Evolutionary conservation across 1,284 basidiomycete genomes (phyloP), one percentile per base, ranked within the genome.

Genomic region (Leccinum fallax): DNA sequence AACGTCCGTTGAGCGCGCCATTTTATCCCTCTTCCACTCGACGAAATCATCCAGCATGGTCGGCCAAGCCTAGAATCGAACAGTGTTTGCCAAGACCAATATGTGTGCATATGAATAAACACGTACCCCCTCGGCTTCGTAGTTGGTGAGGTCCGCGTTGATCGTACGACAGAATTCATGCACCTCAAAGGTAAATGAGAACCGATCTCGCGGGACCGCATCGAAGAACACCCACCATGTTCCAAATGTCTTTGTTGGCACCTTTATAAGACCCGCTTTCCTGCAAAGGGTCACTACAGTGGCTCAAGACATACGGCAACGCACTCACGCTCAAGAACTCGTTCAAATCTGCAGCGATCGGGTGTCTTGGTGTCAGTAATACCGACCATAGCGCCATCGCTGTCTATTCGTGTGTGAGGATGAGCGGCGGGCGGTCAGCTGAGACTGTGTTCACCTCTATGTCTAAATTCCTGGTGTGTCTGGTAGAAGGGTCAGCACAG

Each of bases 181-280:
- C 75, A 88, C 87, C 89, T 90, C 66, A 36, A 49, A 53, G 53
- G 54, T 38, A 38, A 32, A 60, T 68, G 34, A 62, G 59, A 36
- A 55, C 58, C 65, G 63, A 53, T 4, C 16, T 57, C 19, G 34
- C 24, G 10, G 11, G n/a, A 21, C 11, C 7, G 26, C 8, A 49
- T 53, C 28, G 5, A 55, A 49, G 34, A 30, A 51, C 48, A 77
- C 80, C n/a, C 62, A 90, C 90, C 90, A 93, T 93, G 60, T 74
- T 82, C 91, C 91, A 93, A n/a, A 92, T 74, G 74, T 93, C 91
- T 69, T 92, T 93, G 71, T 90, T 93, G 6, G 85, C 85, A 0
- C 87, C 89, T 68, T 86, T 92, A 75, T 89, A 90, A 1, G 78
- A 81, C 8, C 80, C 82, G 60, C 80, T 83, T 63, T 87, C 83